Evolutionary conservation across 164 flowering plant genomes (phyloP), one percentile per base, ranked within the genome.

Genomic region (Cinnamomum micranthum): DNA sequence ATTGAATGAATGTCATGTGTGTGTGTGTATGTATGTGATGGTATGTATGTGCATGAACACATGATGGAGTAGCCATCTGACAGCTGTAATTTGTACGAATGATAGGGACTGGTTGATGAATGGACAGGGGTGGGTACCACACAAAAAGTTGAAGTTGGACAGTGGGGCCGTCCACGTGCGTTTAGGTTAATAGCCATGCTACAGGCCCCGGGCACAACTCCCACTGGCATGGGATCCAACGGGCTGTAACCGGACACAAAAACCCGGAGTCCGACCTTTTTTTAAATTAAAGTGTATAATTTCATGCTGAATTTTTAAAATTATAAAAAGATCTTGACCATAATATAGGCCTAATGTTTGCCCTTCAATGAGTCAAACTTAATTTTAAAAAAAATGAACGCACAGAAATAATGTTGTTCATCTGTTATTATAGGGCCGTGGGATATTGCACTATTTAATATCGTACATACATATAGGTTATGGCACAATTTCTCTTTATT

Each of bases 341-440:
- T 31, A 31, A 0, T 5, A 0, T 4, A 31, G 1, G 4, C 6
- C 1, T 4, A 31, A 31, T 1, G 4, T 31, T 31, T 31, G 35
- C 1, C 35, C 1, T 31, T 31, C 0, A 31, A 31, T 0, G 35
- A 0, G 0, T 31, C 0, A 31, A 31, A 31, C n/a, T n/a, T n/a
- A n/a, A n/a, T 4, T 31, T 0, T 0, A 28, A 31, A 4, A 31
- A 31, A 31, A 31, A 31, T n/a, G n/a, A 31, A 31, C 0, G 0
- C 6, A 4, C 0, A 31, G 0, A 31, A 0, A 0, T 1, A 31
- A 31, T 0, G 6, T 31, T 5, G 6, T 6, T 31, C 1, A 1
- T 31, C 0, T 1, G 6, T 4, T 31, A 31, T 31, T 31, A 5
- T 31, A 31, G 35, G 6, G 35, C 1, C 6, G 35, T 31, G 6